phyloP scores from a whole-genome alignment of 2,329 filamentous ascomycete species.

The Blumeria graminis region DNA sequence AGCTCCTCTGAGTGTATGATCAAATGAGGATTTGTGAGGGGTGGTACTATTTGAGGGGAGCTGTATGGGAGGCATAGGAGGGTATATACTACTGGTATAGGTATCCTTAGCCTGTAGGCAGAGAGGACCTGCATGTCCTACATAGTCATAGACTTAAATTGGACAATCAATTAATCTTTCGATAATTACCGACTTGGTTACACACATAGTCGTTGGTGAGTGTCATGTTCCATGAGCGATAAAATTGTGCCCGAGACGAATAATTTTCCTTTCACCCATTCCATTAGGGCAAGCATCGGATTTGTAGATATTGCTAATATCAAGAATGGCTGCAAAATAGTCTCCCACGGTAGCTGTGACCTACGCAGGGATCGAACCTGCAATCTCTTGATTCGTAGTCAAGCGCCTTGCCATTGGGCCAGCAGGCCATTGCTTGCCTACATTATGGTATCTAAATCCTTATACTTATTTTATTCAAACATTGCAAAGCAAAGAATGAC shows the following conservation, averaged over 20 bases:
- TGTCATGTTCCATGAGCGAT: not conserved
- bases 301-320: too few species aligned
- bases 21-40: too few species aligned
- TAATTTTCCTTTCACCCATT: too few species aligned
- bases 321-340: too few species aligned
- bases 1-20: too few species aligned
- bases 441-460: too few species aligned
- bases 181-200: not conserved
- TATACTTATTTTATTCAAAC: too few species aligned
- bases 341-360: too few species aligned
- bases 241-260: not conserved
- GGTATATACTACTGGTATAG: not conserved
- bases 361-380: conserved; percentile 20
- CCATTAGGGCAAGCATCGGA: too few species aligned
- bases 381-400: conserved; percentile 28
- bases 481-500: too few species aligned
- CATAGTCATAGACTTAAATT: not conserved
- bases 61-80: too few species aligned
- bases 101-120: not conserved
- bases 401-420: conserved; percentile 26
- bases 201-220: not conserved
- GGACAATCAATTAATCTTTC: not conserved
- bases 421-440: conserved; percentile 11
- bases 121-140: not conserved
- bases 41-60: too few species aligned